Conservation (phyloP, 2,329 filamentous ascomycete species). For the Pseudonectria buxi region DNA sequence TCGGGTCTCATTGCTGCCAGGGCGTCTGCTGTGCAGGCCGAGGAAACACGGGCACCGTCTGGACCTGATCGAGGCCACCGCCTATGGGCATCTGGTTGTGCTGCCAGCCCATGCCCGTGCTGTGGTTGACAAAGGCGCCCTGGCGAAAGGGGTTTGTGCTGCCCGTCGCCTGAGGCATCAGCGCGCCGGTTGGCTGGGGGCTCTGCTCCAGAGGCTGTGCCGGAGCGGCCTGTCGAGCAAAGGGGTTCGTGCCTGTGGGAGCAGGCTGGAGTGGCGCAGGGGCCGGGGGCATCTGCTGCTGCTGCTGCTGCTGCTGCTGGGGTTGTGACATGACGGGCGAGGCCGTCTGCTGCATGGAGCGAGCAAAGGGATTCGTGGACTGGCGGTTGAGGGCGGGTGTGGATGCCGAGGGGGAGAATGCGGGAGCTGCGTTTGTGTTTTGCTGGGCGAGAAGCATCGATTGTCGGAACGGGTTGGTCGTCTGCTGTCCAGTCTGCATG, state of each 20-base stretch:
- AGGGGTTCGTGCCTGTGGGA: conserved; percentile 54
- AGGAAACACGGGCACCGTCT: conserved; percentile 80
- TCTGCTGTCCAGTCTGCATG: conserved; percentile 33
- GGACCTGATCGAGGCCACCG: conserved; percentile 69
- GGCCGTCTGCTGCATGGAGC: conserved; percentile 44
- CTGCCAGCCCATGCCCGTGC: conserved; percentile 86
- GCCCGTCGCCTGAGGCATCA: conserved; percentile 73
- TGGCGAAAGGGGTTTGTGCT: conserved; percentile 94
- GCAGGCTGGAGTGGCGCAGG: conserved; percentile 39
- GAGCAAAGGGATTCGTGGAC: conserved; percentile 84
- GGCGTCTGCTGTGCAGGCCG: conserved; percentile 60
- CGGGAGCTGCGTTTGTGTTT: conserved; percentile 30
- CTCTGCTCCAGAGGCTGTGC: conserved; percentile 29
- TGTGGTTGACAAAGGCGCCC: conserved; percentile 80
- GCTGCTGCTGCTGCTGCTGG: conserved; percentile 18
- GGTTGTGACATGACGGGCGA: conserved; percentile 25
- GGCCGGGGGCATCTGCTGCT: conserved; percentile 7
- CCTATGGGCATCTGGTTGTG: conserved; percentile 71
- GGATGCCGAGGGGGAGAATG: conserved; percentile 37
- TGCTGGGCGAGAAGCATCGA: conserved; percentile 68
- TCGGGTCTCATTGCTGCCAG: conserved; percentile 45
- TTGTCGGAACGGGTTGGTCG: conserved; percentile 88
- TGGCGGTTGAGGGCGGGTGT: conserved; percentile 46
- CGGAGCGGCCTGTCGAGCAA: conserved; percentile 39
- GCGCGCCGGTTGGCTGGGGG: conserved; percentile 40